These are phyloP conservation scores for Candida piceae DNA, from an alignment of 805 yeast genomes.

Conservation along the genomic window DNA sequence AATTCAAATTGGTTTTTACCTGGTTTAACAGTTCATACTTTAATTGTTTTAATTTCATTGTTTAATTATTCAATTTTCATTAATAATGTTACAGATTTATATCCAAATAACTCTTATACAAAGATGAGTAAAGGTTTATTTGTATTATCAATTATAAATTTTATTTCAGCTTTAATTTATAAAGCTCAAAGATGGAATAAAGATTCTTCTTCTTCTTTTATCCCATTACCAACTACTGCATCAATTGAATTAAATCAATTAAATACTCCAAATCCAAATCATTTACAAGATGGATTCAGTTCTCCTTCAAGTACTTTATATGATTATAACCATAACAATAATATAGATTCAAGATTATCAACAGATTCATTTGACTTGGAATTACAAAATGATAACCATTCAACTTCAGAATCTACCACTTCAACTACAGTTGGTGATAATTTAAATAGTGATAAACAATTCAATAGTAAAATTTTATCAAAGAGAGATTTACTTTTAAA, in stretches of 20 bases:
- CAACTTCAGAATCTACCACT: conserved; percentile 4
- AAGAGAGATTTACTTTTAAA: conserved; percentile 31
- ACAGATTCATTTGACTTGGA: conserved; percentile 24
- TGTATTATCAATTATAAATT: conserved; percentile 49
- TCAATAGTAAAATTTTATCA: conserved; percentile 1
- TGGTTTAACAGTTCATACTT: conserved; percentile 45
- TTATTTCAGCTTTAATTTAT: conserved; percentile 45
- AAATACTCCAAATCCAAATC: background rate
- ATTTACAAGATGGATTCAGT: conserved; percentile 7
- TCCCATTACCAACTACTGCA: no score
- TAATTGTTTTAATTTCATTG: conserved; percentile 44
- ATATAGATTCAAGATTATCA: conserved; percentile 1
- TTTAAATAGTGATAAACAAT: background rate
- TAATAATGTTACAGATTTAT: conserved; percentile 56
- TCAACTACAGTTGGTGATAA: background rate
- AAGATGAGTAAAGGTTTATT: conserved; percentile 60
- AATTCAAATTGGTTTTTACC: conserved; percentile 56
- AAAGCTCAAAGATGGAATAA: conserved; percentile 33
- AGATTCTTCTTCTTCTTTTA: no score
- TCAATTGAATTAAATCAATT: no score
- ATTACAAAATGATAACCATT: conserved; percentile 4
- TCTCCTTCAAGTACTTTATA: conserved; percentile 35
- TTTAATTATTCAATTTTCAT: conserved; percentile 53
- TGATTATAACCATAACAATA: conserved; percentile 24
- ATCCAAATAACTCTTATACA: conserved; percentile 72